These are phyloP conservation scores for Pelargonium hybrid DNA, from an alignment of 441 rosid species.

Conservation along the genomic window DNA sequence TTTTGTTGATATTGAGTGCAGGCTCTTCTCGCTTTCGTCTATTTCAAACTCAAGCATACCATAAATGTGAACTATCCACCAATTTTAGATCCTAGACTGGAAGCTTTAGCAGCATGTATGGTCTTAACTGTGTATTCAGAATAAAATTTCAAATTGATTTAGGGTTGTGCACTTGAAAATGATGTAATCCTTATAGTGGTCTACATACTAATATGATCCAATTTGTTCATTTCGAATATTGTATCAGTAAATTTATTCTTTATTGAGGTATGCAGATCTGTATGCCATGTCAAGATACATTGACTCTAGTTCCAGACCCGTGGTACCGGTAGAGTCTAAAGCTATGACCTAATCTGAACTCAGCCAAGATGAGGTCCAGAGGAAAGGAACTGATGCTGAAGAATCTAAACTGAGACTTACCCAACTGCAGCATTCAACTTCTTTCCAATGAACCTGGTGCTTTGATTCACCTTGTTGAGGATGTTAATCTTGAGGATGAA, in stretches of 20 bases:
- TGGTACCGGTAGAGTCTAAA: background rate
- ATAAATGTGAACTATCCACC: slow-evolving; percentile 79
- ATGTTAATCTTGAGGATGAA: background rate
- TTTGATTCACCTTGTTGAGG: background rate
- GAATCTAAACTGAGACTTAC: background rate
- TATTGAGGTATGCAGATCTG: background rate
- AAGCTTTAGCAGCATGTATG: slow-evolving; percentile 83
- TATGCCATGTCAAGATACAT: slow-evolving; percentile 3
- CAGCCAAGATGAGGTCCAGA: background rate
- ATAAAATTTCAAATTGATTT: background rate
- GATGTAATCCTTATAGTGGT: background rate
- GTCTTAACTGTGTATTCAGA: background rate
- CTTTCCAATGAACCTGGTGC: slow-evolving; percentile 1
- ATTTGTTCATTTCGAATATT: background rate
- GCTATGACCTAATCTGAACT: background rate
- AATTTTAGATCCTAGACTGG: slow-evolving; percentile 72
- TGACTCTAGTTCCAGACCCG: background rate
- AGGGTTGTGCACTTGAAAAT: background rate
- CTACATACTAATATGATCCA: background rate
- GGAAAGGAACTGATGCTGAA: background rate
- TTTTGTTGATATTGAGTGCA: slow-evolving; percentile 31
- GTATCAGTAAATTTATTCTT: background rate
- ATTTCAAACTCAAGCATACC: slow-evolving; percentile 72
- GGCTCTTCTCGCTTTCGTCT: slow-evolving; percentile 74
- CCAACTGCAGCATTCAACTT: background rate